Conservation (phyloP, 2,329 filamentous ascomycete species). For the Diaporthe helianthi region DNA sequence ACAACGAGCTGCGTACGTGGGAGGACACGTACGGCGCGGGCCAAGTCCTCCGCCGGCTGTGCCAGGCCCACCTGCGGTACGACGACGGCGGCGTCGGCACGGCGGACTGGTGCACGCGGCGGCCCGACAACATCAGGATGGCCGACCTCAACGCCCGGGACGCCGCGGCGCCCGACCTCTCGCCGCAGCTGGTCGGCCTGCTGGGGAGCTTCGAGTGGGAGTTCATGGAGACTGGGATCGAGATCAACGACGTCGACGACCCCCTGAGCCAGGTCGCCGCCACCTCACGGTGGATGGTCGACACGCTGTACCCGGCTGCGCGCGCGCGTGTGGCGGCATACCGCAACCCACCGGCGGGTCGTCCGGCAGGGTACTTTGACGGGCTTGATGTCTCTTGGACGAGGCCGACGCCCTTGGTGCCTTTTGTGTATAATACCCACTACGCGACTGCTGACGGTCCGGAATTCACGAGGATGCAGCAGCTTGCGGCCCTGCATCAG, state of each 20-base stretch:
- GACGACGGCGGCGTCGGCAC: background rate
- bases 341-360: background rate
- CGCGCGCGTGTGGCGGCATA: background rate
- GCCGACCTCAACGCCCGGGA: background rate
- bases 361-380: background rate
- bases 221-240: background rate
- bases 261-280: background rate
- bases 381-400: conserved; percentile 17
- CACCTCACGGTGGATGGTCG: background rate
- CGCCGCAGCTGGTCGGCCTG: background rate
- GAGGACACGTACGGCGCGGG: conserved; percentile 1
- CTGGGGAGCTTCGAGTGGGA: background rate
- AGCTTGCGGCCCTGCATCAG: background rate
- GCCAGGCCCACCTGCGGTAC: background rate
- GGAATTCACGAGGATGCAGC: background rate
- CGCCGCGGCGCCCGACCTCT: background rate
- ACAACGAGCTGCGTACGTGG: background rate
- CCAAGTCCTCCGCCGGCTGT: background rate
- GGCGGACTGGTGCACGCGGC: background rate
- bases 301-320: background rate
- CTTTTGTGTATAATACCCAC: background rate
- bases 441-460: background rate
- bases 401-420: background rate
- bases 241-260: background rate
- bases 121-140: background rate